Percentiles rank a stretch among this genome's conserved stretches.
These are phyloP conservation scores for Bigelowiella natans DNA, from an alignment of 78 protist species.

Conservation along the genomic window DNA sequence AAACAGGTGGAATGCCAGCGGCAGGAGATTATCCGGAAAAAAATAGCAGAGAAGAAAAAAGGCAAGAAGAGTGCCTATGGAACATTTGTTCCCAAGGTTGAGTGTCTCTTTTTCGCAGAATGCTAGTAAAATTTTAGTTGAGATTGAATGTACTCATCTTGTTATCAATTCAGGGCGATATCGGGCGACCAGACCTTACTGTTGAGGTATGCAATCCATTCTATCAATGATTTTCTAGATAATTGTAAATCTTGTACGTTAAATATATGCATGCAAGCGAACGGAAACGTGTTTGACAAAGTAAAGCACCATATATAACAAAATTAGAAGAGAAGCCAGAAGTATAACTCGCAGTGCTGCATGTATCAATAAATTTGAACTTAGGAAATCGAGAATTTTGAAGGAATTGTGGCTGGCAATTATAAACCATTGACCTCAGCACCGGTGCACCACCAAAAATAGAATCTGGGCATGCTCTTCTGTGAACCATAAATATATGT, in stretches of 20 bases:
- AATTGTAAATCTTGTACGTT: no score
- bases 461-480: no score
- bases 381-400: neutral
- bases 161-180: neutral
- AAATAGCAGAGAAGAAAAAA: neutral
- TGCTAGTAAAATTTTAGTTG: neutral
- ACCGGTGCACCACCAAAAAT: no score
- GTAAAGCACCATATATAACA: no score
- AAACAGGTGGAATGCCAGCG: neutral
- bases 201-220: neutral
- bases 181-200: neutral
- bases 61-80: neutral
- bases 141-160: neutral
- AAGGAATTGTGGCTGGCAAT: neutral
- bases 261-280: neutral
- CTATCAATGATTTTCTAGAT: no score
- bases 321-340: no score
- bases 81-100: neutral
- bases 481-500: no score
- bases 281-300: neutral
- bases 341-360: neutral
- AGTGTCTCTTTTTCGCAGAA: neutral
- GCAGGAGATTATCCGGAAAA: neutral
- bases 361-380: neutral
- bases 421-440: neutral